Conservation (phyloP, 139 green algal species). For the Picochlorum sp. region DNA sequence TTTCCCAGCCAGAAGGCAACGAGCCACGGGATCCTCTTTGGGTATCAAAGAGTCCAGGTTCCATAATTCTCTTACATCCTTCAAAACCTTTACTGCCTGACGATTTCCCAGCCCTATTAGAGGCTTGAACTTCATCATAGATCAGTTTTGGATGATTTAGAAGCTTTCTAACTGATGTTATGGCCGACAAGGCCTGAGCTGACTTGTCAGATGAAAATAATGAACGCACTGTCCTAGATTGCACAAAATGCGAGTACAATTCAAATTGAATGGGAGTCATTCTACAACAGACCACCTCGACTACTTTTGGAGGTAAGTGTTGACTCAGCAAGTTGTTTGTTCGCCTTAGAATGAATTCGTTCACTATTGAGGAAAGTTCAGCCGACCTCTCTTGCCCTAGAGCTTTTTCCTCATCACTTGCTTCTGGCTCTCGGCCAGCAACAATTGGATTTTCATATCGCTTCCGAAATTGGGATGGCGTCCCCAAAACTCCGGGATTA, state of each 20-base stretch:
- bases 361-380: conserved; percentile 83
- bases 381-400: conserved; percentile 48
- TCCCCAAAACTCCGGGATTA: conserved; percentile 89
- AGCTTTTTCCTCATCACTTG: conserved; percentile 41
- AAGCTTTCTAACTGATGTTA: conserved; percentile 93
- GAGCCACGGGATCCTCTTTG: conserved; percentile 34
- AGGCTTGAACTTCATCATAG: conserved; percentile 46
- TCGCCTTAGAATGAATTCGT: conserved; percentile 93
- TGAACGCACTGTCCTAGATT: conserved; percentile 62
- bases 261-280: conserved; percentile 74
- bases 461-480: conserved; percentile 56
- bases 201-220: conserved; percentile 44
- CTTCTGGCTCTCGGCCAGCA: conserved; percentile 71
- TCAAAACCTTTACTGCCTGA: conserved; percentile 58
- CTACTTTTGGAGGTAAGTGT: conserved; percentile 94
- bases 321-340: conserved; percentile 91
- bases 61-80: conserved; percentile 63
- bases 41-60: conserved; percentile 69
- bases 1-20: conserved; percentile 13
- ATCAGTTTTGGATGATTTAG: conserved; percentile 97
- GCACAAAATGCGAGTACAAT: conserved; percentile 88
- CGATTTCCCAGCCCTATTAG: background rate
- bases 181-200: conserved; percentile 64
- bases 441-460: conserved; percentile 72
- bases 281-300: conserved; percentile 92